Evolutionary conservation across 176 grass and related monocot species (phyloP).

Genomic region (Metroxylon sagu): DNA sequence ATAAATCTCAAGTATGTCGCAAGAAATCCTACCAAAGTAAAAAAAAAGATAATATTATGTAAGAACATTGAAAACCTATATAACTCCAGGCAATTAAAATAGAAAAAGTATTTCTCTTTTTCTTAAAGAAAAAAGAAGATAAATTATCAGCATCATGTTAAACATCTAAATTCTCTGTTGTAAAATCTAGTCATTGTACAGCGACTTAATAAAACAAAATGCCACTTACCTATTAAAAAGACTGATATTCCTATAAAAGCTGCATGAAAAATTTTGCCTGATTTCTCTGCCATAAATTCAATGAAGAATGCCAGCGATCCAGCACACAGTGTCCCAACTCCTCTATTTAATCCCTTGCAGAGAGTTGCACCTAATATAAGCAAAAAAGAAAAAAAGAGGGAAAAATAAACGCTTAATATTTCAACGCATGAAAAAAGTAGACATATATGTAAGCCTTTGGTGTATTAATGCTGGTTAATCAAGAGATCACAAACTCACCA

Average conservation of each 20-base stretch:
- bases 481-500: constrained; percentile 33
- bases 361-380: constrained; percentile 54
- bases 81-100: too few species aligned
- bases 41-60: constrained; percentile 10
- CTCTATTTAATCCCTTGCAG: constrained; percentile 96
- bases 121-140: too few species aligned
- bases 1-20: constrained; percentile 82
- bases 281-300: constrained; percentile 56
- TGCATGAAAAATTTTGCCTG: constrained; percentile 42
- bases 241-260: constrained; percentile 67
- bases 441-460: too few species aligned
- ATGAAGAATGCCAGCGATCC: constrained; percentile 82
- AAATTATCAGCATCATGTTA: too few species aligned
- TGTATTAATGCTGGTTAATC: too few species aligned
- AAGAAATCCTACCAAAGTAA: constrained; percentile 43
- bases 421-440: not conserved
- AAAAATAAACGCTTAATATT: not conserved
- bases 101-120: too few species aligned
- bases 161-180: too few species aligned
- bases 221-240: constrained; percentile 53
- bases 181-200: not conserved
- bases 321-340: constrained; percentile 63
- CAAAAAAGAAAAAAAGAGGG: not conserved
- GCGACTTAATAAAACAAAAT: too few species aligned
- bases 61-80: too few species aligned